Percentiles rank a stretch among this genome's conserved stretches.
phyloP scores from a whole-genome alignment of 495 filamentous ascomycete species.

The Penicillium manginii region DNA sequence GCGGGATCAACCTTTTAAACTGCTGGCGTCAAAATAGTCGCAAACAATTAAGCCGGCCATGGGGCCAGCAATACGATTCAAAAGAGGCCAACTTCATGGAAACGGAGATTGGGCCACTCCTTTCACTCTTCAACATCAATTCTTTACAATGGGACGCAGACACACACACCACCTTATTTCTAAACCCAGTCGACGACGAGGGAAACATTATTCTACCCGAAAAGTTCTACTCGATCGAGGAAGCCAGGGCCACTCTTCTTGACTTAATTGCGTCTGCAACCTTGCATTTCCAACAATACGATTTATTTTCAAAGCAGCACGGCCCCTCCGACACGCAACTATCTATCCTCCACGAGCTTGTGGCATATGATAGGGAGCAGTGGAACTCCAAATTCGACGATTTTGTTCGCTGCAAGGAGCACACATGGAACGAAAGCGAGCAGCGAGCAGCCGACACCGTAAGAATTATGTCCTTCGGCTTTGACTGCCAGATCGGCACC shows the following conservation, averaged over 20 bases:
- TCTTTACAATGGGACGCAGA: slow-evolving; percentile 8
- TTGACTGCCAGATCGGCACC: slow-evolving; percentile 7
- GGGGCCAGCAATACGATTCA: slow-evolving; percentile 14
- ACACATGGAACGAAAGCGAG: slow-evolving; percentile 16
- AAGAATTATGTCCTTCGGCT: slow-evolving; percentile 12
- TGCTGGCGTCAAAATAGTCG: slow-evolving; percentile 13
- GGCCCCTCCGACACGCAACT: background rate
- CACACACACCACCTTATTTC: slow-evolving; percentile 8
- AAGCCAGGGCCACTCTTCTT: slow-evolving; percentile 21
- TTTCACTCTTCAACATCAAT: slow-evolving; percentile 23
- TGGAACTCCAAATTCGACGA: slow-evolving; percentile 26
- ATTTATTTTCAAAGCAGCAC: background rate
- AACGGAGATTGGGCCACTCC: slow-evolving; percentile 22
- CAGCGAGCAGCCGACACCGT: slow-evolving; percentile 15
- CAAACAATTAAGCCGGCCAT: background rate
- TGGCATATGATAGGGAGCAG: background rate
- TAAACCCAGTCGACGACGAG: slow-evolving; percentile 13
- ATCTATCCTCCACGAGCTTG: background rate
- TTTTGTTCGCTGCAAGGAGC: slow-evolving; percentile 12
- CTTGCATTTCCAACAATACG: slow-evolving; percentile 1
- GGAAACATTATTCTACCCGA: slow-evolving; percentile 11
- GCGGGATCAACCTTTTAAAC: slow-evolving; percentile 25
- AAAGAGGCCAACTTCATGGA: slow-evolving; percentile 24
- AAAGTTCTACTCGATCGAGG: slow-evolving; percentile 13
- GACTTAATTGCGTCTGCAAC: slow-evolving; percentile 20